These are phyloP conservation scores for Isochrysis galbana DNA, from an alignment of 78 protist genomes.

Conservation along the genomic window DNA sequence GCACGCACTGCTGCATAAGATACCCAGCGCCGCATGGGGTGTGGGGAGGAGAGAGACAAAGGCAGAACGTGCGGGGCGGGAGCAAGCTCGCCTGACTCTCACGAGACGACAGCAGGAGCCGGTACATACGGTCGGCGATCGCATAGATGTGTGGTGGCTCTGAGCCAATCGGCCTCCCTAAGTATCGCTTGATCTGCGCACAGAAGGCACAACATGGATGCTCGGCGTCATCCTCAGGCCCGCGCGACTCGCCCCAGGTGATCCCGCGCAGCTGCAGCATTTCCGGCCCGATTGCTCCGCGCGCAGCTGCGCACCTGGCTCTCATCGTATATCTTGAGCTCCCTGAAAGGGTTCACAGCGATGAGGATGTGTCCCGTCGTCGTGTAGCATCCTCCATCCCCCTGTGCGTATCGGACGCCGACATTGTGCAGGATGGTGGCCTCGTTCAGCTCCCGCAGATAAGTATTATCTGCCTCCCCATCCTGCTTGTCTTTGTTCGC, in stretches of 20 bases:
- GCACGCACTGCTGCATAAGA: not conserved
- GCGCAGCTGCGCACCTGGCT: not conserved
- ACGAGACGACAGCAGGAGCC: not conserved
- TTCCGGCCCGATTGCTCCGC: too few relatives aligned
- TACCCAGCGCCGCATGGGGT: not conserved
- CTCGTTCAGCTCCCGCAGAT: constrained; percentile 15
- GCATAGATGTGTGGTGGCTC: constrained; percentile 17
- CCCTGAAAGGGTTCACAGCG: not conserved
- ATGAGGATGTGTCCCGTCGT: not conserved
- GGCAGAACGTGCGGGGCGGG: not conserved
- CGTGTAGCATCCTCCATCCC: not conserved
- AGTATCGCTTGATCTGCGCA: not conserved
- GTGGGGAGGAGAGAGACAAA: not conserved
- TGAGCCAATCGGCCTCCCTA: not conserved
- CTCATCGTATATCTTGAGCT: not conserved
- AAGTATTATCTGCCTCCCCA: not conserved
- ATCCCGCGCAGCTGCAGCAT: too few relatives aligned
- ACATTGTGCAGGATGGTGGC: constrained; percentile 5
- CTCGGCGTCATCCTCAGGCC: not conserved
- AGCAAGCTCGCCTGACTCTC: not conserved
- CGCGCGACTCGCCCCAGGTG: not conserved
- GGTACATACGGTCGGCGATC: constrained; percentile 12
- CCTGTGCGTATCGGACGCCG: not conserved
- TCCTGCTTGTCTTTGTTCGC: not conserved
- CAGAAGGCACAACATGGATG: too few relatives aligned